phyloP scores from a whole-genome alignment of 305 asterid species.

The Euphrasia arctica region DNA sequence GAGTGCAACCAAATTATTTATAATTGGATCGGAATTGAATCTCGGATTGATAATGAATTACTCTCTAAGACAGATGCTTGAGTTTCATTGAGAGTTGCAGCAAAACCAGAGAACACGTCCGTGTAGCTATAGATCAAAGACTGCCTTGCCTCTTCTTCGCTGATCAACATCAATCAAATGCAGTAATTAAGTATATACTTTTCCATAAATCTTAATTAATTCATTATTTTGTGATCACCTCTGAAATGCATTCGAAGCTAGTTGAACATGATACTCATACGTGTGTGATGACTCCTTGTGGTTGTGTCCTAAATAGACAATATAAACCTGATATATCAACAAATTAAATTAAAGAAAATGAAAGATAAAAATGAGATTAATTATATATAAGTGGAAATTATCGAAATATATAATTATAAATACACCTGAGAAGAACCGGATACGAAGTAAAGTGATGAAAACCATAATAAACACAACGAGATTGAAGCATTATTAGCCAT shows the following conservation, averaged over 20 bases:
- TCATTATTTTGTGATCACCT: constrained; percentile 27
- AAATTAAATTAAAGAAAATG: not conserved
- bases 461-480: not conserved
- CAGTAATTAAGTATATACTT: too few species aligned
- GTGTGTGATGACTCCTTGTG: constrained; percentile 37
- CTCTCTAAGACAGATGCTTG: constrained; percentile 51
- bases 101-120: constrained; percentile 55
- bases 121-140: constrained; percentile 58
- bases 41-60: constrained; percentile 20
- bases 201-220: too few species aligned
- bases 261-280: constrained; percentile 41
- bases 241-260: constrained; percentile 39
- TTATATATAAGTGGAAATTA: constrained; percentile 33
- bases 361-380: too few species aligned
- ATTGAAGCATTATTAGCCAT: constrained; percentile 29
- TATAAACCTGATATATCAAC: constrained; percentile 45
- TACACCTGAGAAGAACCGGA: constrained; percentile 40
- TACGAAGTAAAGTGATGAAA: constrained; percentile 33
- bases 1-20: too few species aligned
- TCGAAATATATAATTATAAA: not conserved
- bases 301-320: constrained; percentile 50
- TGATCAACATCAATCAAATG: constrained; percentile 15
- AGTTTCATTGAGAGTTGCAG: constrained; percentile 47
- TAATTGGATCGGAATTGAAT: not conserved
- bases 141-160: constrained; percentile 49